phyloP scores from a whole-genome alignment of 2,329 filamentous ascomycete species.

The Fusarium sp. region DNA sequence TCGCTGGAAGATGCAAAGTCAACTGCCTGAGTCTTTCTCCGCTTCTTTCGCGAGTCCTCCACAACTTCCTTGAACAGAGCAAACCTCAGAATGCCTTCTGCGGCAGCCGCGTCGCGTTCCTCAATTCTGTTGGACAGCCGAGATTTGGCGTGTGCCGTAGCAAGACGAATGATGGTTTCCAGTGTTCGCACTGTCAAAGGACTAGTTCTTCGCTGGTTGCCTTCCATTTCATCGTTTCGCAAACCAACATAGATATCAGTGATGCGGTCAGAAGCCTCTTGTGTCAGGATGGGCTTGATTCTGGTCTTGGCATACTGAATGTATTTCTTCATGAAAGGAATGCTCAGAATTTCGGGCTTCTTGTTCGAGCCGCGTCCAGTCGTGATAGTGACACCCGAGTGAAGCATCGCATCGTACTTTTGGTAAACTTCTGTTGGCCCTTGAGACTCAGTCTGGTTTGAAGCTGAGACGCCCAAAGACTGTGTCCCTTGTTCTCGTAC shows the following conservation, averaged over 20 bases:
- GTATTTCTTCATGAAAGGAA: conserved; percentile 99
- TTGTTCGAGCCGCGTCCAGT: conserved; percentile 81
- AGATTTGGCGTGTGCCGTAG: conserved; percentile 95
- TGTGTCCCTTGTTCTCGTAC: conserved; percentile 91
- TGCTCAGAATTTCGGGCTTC: conserved; percentile 90
- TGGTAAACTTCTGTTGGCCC: conserved; percentile 91
- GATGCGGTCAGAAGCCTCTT: conserved; percentile 93
- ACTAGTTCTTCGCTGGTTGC: conserved; percentile 92
- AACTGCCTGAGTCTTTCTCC: conserved; percentile 77
- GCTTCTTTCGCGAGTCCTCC: conserved; percentile 84
- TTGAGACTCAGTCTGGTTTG: conserved; percentile 80
- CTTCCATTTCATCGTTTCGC: conserved; percentile 95
- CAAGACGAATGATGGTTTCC: conserved; percentile 97
- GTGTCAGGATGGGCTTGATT: conserved; percentile 90
- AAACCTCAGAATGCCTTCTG: conserved; percentile 91
- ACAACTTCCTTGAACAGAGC: conserved; percentile 98
- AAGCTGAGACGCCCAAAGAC: conserved; percentile 87
- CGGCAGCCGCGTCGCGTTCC: conserved; percentile 87
- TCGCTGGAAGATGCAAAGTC: conserved; percentile 72
- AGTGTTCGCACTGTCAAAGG: conserved; percentile 97
- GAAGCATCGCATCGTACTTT: conserved; percentile 96
- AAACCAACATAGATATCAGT: conserved; percentile 91
- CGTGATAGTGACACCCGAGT: conserved; percentile 87
- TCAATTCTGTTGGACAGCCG: conserved; percentile 90
- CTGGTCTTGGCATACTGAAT: conserved; percentile 97